Percentiles rank a stretch among this genome's conserved stretches.
These are phyloP conservation scores for Volvox africanus DNA, from an alignment of 139 green algal species.

Conservation along the genomic window DNA sequence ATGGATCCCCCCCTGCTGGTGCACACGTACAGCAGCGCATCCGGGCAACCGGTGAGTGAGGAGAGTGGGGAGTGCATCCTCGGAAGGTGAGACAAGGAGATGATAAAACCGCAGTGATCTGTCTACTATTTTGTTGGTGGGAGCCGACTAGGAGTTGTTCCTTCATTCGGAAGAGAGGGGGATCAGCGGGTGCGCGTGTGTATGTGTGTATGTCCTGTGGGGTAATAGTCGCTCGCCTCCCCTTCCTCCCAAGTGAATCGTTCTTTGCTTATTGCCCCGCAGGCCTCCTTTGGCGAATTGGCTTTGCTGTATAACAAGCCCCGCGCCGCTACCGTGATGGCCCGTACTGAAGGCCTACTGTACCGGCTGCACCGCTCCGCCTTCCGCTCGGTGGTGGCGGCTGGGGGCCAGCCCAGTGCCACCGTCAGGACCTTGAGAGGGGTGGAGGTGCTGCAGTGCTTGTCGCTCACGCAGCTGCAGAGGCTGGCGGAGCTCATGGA, in stretches of 20 bases:
- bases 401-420: conserved; percentile 24
- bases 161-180: too few species aligned
- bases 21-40: conserved; percentile 67
- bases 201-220: too few species aligned
- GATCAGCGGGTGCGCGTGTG: too few species aligned
- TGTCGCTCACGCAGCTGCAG: conserved; percentile 57
- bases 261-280: background rate
- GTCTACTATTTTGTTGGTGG: too few species aligned
- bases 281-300: conserved; percentile 80
- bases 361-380: conserved; percentile 72
- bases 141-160: too few species aligned
- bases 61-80: background rate
- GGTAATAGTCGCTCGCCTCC: too few species aligned
- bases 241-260: too few species aligned
- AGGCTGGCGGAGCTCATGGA: conserved; percentile 59
- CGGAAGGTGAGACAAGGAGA: background rate
- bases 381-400: conserved; percentile 57
- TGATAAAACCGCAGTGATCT: too few species aligned
- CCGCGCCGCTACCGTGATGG: conserved; percentile 75
- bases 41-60: conserved; percentile 35
- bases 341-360: conserved; percentile 71
- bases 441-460: conserved; percentile 72
- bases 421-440: conserved; percentile 61
- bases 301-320: conserved; percentile 77
- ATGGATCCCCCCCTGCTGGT: conserved; percentile 63